phyloP scores from a whole-genome alignment of 352 stramenopile species.

The Phytopythium cucurbitacearum region DNA sequence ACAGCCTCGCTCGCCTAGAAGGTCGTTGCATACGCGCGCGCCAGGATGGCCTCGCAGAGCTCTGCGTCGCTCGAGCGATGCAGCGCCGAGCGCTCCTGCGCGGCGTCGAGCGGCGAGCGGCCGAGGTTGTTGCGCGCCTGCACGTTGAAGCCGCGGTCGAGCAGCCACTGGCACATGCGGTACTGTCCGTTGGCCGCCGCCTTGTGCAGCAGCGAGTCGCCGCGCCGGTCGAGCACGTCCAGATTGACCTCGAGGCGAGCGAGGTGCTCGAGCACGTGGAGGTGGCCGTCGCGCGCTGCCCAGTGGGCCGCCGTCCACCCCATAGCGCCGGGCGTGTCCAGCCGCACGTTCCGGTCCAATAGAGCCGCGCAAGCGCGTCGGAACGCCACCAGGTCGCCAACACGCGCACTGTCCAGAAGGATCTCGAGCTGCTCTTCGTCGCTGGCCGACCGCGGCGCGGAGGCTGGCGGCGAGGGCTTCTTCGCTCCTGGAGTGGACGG shows the following conservation, averaged over 20 bases:
- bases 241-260: slow-evolving; percentile 44
- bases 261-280: slow-evolving; percentile 63
- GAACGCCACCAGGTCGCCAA: slow-evolving; percentile 48
- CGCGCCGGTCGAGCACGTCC: slow-evolving; percentile 57
- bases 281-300: slow-evolving; percentile 60
- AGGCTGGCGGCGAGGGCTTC: neutral
- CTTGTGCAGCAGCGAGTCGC: slow-evolving; percentile 72
- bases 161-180: slow-evolving; percentile 56
- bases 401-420: slow-evolving; percentile 62
- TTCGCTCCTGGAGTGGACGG: neutral
- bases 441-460: neutral
- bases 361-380: slow-evolving; percentile 38
- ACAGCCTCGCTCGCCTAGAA: slow-evolving; percentile 11
- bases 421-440: slow-evolving; percentile 51
- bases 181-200: slow-evolving; percentile 71
- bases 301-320: slow-evolving; percentile 76
- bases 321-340: slow-evolving; percentile 60
- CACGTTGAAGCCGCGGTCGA: slow-evolving; percentile 62
- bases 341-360: slow-evolving; percentile 28
- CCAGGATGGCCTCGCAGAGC: slow-evolving; percentile 55
- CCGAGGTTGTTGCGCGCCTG: slow-evolving; percentile 66
- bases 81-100: slow-evolving; percentile 38
- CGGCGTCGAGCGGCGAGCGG: slow-evolving; percentile 53
- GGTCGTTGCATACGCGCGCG: slow-evolving; percentile 27
- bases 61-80: slow-evolving; percentile 27